Evolutionary conservation across 257 asterid genomes (phyloP).

Genomic region (Solanum habrochaites): DNA sequence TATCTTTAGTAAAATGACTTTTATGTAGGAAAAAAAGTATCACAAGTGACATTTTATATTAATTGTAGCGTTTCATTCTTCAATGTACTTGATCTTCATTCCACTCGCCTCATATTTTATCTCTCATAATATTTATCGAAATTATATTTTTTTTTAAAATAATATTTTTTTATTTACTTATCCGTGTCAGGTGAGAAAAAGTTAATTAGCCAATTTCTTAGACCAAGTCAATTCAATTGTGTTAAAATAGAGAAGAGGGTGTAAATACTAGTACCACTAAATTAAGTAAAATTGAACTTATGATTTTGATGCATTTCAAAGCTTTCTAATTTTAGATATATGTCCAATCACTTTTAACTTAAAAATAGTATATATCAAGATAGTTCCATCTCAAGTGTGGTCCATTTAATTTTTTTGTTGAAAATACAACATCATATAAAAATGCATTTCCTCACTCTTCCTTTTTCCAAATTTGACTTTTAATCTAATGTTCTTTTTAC

Average conservation of each 20-base stretch:
- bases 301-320: background rate
- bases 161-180: background rate
- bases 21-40: too few species aligned
- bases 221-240: background rate
- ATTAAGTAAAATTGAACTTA: background rate
- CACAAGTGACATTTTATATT: background rate
- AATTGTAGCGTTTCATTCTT: background rate
- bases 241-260: background rate
- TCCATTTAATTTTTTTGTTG: background rate
- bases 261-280: background rate
- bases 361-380: background rate
- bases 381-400: background rate
- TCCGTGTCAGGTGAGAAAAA: background rate
- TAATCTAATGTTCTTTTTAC: background rate
- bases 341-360: background rate
- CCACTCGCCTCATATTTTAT: background rate
- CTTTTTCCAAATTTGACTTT: background rate
- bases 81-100: background rate
- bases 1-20: background rate
- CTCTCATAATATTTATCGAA: background rate
- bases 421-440: background rate
- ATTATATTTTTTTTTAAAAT: background rate
- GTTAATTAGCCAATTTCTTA: background rate
- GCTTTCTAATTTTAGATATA: background rate
- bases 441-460: background rate